Conservation (phyloP, 1,139 yeast species). For the Sugiyamaella grinbergsii region DNA sequence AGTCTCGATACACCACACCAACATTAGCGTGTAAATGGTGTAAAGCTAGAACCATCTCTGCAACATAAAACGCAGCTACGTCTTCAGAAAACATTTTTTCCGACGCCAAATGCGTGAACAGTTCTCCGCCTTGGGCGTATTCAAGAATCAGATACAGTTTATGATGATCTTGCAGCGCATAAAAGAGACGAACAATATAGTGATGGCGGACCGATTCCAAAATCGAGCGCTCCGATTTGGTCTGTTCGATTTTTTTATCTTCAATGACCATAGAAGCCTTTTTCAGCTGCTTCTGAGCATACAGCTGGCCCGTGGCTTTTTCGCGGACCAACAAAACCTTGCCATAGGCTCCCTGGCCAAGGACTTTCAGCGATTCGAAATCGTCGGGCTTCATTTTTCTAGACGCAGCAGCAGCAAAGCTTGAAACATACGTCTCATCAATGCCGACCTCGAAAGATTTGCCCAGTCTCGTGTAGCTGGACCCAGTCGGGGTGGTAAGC, state of each 20-base stretch:
- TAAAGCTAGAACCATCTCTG: slow-evolving; percentile 82
- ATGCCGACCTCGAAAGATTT: slow-evolving; percentile 53
- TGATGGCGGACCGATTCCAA: slow-evolving; percentile 75
- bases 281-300: slow-evolving; percentile 86
- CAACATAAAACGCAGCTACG: slow-evolving; percentile 78
- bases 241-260: slow-evolving; percentile 55
- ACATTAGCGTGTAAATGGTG: slow-evolving; percentile 75
- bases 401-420: slow-evolving; percentile 30
- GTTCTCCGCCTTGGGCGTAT: slow-evolving; percentile 91
- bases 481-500: slow-evolving; percentile 38
- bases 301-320: slow-evolving; percentile 61
- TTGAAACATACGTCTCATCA: slow-evolving; percentile 42
- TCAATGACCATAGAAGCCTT: slow-evolving; percentile 71
- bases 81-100: slow-evolving; percentile 83
- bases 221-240: slow-evolving; percentile 72
- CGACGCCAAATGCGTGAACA: slow-evolving; percentile 81
- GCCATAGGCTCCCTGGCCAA: slow-evolving; percentile 94
- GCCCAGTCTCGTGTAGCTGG: slow-evolving; percentile 48
- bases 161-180: slow-evolving; percentile 84
- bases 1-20: slow-evolving; percentile 87
- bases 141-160: slow-evolving; percentile 80
- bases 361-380: slow-evolving; percentile 73
- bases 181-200: slow-evolving; percentile 82
- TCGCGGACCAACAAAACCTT: slow-evolving; percentile 81
- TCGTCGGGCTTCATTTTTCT: slow-evolving; percentile 51